Evolutionary conservation across 768 basidiomycete species (phyloP), one percentile per base, ranked within the genome.

Genomic region (Tylopilus felleus): DNA sequence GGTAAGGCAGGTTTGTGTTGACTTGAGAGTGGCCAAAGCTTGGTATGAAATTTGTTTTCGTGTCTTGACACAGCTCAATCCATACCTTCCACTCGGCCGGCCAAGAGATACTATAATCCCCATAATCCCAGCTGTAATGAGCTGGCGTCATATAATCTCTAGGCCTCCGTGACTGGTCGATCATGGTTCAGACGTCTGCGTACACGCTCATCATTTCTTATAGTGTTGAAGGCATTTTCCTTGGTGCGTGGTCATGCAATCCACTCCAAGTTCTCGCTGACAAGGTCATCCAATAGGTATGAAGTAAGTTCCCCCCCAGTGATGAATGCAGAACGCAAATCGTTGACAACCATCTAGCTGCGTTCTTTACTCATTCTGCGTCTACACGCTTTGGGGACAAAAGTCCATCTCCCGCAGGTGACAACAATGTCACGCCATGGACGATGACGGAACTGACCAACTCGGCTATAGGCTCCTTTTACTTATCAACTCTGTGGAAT

Each of bases 281-380:
- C 7, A 4, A 21, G n/a, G 12, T 31, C 16, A 39, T 28, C 17
- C 16, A 28, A 53, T 10, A 62, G 61, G 61, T 23, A 51, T 60
- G 40, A 59, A 60, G 61, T 62, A 45, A 1, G 61, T 52, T 33
- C 43, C 22, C 13, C 13, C 29, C 12, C 29, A 17, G n/a, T 10
- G n/a, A 19, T 19, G n/a, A 12, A 4, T 28, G 8, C 28, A 8
- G 6, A 40, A 17, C 19, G 8, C 1, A 21, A 28, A 13, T 46
- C 14, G 22, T 4, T 59, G 19, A 62, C 50, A 8, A 16, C 10
- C 17, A 27, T 53, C 23, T 31, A 63, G 61, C 10, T 56, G 53
- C 16, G 49, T 60, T 43, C 40, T 63, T 13, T 62, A 53, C 16
- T 35, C 38, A 12, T 62, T 62, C 23, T 56, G 61, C 45, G 38